These are phyloP conservation scores for Inga leiocalycina DNA, from an alignment of 306 rosid species.

Conservation along the genomic window DNA sequence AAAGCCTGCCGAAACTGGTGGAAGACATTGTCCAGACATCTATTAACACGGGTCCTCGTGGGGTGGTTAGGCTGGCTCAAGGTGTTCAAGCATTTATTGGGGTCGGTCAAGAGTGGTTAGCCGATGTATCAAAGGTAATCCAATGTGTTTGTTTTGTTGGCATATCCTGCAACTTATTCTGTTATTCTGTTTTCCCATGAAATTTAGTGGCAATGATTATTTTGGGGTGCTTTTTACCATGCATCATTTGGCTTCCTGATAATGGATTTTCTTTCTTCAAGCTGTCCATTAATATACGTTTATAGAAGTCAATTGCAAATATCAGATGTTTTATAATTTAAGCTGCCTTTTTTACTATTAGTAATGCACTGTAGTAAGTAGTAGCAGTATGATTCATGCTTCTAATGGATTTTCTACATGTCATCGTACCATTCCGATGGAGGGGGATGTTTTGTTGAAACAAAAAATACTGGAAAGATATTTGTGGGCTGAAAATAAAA, in stretches of 20 bases:
- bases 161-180: not conserved
- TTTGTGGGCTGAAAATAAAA: not conserved
- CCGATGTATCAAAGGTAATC: constrained; percentile 69
- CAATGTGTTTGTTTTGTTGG: not conserved
- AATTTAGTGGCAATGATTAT: not conserved
- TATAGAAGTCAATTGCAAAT: not conserved
- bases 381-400: not conserved
- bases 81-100: constrained; percentile 88
- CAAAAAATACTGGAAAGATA: not conserved
- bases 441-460: not conserved
- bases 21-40: constrained; percentile 94
- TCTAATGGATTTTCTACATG: not conserved
- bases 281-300: not conserved
- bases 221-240: not conserved
- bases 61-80: constrained; percentile 82
- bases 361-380: not conserved
- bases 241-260: not conserved
- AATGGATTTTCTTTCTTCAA: not conserved
- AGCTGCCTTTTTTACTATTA: not conserved
- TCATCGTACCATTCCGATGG: not conserved
- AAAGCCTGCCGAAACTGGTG: constrained; percentile 78
- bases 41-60: constrained; percentile 83
- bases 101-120: constrained; percentile 92
- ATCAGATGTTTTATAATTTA: not conserved
- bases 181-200: not conserved